phyloP scores from a whole-genome alignment of 139 green algal species.

The Closterium sp. region DNA sequence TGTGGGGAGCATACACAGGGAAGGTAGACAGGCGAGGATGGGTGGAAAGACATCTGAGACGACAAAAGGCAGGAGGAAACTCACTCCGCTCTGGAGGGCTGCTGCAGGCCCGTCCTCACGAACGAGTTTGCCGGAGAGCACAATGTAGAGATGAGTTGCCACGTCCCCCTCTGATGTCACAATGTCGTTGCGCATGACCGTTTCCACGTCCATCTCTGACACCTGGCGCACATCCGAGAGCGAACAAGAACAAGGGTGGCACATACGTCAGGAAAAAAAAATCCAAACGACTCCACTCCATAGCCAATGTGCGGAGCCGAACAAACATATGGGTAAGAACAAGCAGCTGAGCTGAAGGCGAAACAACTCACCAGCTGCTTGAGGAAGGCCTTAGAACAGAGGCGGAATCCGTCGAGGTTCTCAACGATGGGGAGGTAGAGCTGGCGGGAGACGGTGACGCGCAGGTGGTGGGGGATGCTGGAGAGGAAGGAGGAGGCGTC shows the following conservation, averaged over 20 bases:
- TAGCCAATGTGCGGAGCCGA: too few relatives aligned
- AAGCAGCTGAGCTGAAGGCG: too few relatives aligned
- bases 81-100: neutral
- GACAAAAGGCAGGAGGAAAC: neutral
- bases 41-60: neutral
- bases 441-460: conserved; percentile 6
- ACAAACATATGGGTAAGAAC: too few relatives aligned
- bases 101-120: neutral
- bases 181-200: neutral
- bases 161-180: conserved; percentile 18
- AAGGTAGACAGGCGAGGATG: neutral
- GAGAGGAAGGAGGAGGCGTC: neutral
- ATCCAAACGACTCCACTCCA: too few relatives aligned
- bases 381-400: conserved; percentile 12
- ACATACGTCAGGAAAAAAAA: neutral
- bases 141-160: conserved; percentile 3
- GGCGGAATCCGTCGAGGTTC: neutral
- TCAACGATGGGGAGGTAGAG: conserved; percentile 4
- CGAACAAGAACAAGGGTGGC: neutral
- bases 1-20: too few relatives aligned
- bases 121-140: conserved; percentile 3
- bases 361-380: conserved; percentile 13
- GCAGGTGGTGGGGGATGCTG: conserved; percentile 8
- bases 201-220: conserved; percentile 8
- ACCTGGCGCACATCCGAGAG: neutral